phyloP scores from a whole-genome alignment of 768 basidiomycete genomes.

The Albatrellus ellisii region DNA sequence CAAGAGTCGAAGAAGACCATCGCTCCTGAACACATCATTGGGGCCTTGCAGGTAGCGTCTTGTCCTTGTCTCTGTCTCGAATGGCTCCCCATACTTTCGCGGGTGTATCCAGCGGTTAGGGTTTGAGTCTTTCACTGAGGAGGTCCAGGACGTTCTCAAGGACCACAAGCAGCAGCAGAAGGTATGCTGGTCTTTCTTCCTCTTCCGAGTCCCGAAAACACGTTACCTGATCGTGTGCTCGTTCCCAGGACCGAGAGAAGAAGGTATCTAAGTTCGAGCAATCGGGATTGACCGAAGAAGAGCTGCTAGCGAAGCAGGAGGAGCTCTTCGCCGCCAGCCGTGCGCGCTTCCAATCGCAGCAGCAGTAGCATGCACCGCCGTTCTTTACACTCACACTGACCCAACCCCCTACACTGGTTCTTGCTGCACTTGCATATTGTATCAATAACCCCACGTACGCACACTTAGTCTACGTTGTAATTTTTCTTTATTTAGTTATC shows the following conservation, averaged over 20 bases:
- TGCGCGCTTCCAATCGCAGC: conserved; percentile 57
- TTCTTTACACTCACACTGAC: conserved; percentile 5
- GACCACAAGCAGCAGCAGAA: conserved; percentile 96
- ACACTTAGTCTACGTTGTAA: background rate
- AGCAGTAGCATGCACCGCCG: conserved; percentile 8
- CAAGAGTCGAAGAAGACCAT: conserved; percentile 98
- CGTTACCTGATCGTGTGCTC: conserved; percentile 3
- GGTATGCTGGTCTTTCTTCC: conserved; percentile 33
- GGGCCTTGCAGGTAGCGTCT: conserved; percentile 63
- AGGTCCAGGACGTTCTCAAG: conserved; percentile 86
- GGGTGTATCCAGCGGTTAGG: conserved; percentile 57
- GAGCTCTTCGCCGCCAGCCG: conserved; percentile 86
- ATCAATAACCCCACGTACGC: too few relatives aligned
- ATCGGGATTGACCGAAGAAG: conserved; percentile 84
- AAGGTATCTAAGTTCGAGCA: conserved; percentile 84
- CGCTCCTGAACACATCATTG: conserved; percentile 91
- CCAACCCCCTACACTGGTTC: conserved; percentile 9
- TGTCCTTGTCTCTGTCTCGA: background rate
- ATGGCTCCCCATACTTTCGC: background rate
- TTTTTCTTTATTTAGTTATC: conserved; percentile 21
- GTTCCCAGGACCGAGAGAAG: conserved; percentile 70
- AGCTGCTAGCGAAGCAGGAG: conserved; percentile 80
- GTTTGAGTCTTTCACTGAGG: conserved; percentile 80
- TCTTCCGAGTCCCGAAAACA: background rate
- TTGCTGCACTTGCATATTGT: conserved; percentile 2